Conservation (phyloP, 2,329 filamentous ascomycete species). For the Microsporum ferrugineum region DNA sequence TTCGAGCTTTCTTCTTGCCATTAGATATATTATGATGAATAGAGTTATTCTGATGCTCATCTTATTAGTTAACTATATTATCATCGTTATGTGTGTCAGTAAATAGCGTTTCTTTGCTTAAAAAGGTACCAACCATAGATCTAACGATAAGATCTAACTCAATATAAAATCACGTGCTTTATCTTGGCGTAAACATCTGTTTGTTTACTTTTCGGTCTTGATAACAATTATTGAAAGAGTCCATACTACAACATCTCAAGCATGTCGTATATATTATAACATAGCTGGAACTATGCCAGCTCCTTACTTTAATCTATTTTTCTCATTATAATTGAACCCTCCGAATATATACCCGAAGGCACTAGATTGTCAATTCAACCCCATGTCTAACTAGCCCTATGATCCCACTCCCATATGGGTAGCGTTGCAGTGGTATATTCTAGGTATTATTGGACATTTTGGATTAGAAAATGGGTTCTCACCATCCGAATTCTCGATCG, state of each 20-base stretch:
- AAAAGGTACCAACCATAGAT: background rate
- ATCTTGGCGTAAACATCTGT: background rate
- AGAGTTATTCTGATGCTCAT: background rate
- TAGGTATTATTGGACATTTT: background rate
- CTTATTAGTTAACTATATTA: background rate
- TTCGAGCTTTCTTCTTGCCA: background rate
- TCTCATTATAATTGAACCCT: background rate
- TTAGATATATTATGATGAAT: background rate
- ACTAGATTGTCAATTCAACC: background rate
- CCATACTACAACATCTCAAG: background rate
- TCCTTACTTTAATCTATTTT: background rate
- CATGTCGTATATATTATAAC: background rate
- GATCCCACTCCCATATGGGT: background rate
- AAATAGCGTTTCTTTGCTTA: background rate
- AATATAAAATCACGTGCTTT: background rate
- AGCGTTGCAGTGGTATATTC: background rate
- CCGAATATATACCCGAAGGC: background rate
- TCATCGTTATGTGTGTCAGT: background rate
- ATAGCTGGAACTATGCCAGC: background rate
- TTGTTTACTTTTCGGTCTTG: background rate
- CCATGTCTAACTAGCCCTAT: background rate
- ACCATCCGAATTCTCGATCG: constrained; percentile 9
- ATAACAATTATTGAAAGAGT: background rate
- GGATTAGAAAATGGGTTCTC: constrained; percentile 2
- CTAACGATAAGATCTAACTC: background rate